Base-by-base conservation (phyloP, 768 basidiomycete species). In the Kwoniella heveanensis region DNA sequence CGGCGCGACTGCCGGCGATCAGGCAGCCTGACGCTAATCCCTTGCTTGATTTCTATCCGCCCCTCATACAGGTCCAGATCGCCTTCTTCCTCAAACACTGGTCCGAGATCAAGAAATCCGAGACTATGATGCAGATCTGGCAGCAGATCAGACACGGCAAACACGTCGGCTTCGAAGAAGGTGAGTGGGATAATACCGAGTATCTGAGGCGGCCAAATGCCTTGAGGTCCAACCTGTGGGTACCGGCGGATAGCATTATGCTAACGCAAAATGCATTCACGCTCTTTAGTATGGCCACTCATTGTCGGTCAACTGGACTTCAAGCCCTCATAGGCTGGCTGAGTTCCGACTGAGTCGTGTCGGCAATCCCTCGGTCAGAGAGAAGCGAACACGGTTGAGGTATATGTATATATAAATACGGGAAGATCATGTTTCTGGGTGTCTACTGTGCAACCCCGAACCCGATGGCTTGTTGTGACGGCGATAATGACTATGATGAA, bases 141-240 rank as follows among this genome's bases (percentile, higher is more conserved):
- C 85, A 87, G 60, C 90, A 92, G 79, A 91, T 94, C 46, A 83
- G 92, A 59, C 83, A 86, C 52, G 91, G 91, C 48, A 84, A 89
- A 32, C 89, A 92, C 75, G 88, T 90, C 19, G 91, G 91, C 0
- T 92, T 92, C 73, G 91, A 92, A 80, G 90, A 91, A 27, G 80
- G 66, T 82, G 51, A 63, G 75, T 63, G 13, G 13, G 0, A 36
- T 0, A 26, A n/a, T n/a, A n/a, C n/a, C n/a, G n/a, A n/a, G n/a
- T n/a, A n/a, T n/a, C n/a, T n/a, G n/a, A n/a, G n/a, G n/a, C n/a
- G n/a, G n/a, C n/a, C n/a, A n/a, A n/a, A n/a, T n/a, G n/a, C n/a
- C n/a, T n/a, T n/a, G n/a, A n/a, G n/a, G n/a, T n/a, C n/a, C n/a
- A n/a, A n/a, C n/a, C n/a, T n/a, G n/a, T n/a, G n/a, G n/a, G n/a